Base-by-base conservation (phyloP, 1,139 yeast species). In the Pichia sp. region DNA sequence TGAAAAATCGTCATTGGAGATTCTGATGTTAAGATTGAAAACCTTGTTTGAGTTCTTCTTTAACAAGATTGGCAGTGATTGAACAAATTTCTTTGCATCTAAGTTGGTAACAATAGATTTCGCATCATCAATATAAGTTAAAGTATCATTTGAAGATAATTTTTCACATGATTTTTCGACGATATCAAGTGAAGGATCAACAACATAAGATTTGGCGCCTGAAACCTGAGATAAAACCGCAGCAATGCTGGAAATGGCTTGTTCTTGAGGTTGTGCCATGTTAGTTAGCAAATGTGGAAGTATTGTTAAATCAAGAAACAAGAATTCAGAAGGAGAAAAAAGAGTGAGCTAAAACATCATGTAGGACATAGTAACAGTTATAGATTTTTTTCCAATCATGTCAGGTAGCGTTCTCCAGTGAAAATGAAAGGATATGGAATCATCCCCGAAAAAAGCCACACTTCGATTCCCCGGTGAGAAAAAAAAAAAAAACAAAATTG, bases 1-100 rank as follows among this genome's bases (percentile, higher is more conserved):
- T 11, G 85, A 76, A 62, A 72, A 86, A 63, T 88, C 95, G 54
- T 72, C 72, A 48, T 70, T 66, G 38, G 69, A 52, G 51, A 85
- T 65, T 54, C 79, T 79, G 41, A 82, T 80, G 58, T 82, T 86
- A 48, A 85, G 67, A 13, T 85, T 85, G 26, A 77, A 72, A 25
- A 49, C 47, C 3, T 78, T 72, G 27, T 63, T 57, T 15, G 65
- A 55, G 35, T 70, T 68, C 55, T 82, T 72, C 37, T 68, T 65
- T 8, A 79, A 69, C 41, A 87, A 71, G 46, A 74, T 72, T 15
- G 95, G 90, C 51, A 78, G 67, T 58, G 68, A 69, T 43, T 68
- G 64, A 53, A 78, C 64, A 30, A 87, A 63, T 9, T 83, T 74
- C 29, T 68, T 63, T 27, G 86, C 75, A 44, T 77, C 68, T 3